Evolutionary conservation across 108 stramenopile genomes (phyloP).

Genomic region (Nitzschia sp.): DNA sequence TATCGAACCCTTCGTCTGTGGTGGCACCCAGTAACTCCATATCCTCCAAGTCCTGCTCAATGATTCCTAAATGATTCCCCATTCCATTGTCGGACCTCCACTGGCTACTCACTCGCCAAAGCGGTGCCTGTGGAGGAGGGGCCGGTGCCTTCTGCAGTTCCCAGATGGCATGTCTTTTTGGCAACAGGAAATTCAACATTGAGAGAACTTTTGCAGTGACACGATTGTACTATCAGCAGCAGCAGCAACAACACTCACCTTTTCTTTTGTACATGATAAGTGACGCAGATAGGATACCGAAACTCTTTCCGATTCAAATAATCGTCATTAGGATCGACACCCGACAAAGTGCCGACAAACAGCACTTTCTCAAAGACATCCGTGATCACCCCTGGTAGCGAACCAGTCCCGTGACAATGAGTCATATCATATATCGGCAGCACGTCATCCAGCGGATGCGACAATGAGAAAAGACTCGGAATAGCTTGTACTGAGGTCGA

Average conservation of each 20-base stretch:
- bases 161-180: conserved; percentile 63
- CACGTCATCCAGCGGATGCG: conserved; percentile 80
- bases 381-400: conserved; percentile 22
- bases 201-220: background rate
- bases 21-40: conserved; percentile 25
- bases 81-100: conserved; percentile 30
- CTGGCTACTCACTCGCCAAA: conserved; percentile 42
- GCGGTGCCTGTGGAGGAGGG: conserved; percentile 33
- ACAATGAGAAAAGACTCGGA: conserved; percentile 73
- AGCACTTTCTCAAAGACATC: conserved; percentile 68
- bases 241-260: conserved; percentile 21
- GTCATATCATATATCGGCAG: conserved; percentile 43
- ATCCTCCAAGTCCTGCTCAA: conserved; percentile 27
- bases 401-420: background rate
- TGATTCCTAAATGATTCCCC: conserved; percentile 27
- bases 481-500: conserved; percentile 26
- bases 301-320: conserved; percentile 8
- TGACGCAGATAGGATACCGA: conserved; percentile 40
- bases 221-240: too few species aligned
- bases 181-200: too few species aligned
- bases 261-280: conserved; percentile 45
- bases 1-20: background rate
- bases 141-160: conserved; percentile 40
- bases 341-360: conserved; percentile 51
- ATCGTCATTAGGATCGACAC: conserved; percentile 29